A percentile compares a stretch with the other conserved stretches of the same genome.
These are phyloP conservation scores for Carpinus viminea DNA, from an alignment of 306 rosid species.

Conservation along the genomic window DNA sequence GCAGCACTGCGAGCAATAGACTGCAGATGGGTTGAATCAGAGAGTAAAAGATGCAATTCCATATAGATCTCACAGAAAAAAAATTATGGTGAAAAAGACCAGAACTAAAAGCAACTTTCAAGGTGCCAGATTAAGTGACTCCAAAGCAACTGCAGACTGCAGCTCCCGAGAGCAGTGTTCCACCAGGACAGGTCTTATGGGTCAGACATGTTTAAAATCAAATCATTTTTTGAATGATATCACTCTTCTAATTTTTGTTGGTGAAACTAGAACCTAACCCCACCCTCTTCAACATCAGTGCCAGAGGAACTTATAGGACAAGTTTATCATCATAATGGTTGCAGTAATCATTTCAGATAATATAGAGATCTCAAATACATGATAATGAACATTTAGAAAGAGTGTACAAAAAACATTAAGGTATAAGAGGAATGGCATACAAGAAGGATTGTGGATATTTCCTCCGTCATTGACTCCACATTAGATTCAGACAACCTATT, in stretches of 20 bases:
- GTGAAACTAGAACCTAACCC: not conserved
- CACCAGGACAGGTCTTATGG: not conserved
- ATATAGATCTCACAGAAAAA: constrained; percentile 9
- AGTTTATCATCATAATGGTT: not conserved
- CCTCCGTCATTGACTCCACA: constrained; percentile 72
- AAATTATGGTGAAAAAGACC: constrained; percentile 6
- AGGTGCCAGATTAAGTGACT: constrained; percentile 4
- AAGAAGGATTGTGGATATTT: constrained; percentile 55
- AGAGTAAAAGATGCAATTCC: constrained; percentile 17
- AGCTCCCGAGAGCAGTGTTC: not conserved
- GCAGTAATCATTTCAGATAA: not conserved
- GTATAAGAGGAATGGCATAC: constrained; percentile 23
- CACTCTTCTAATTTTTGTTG: not conserved
- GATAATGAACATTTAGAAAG: too few relatives aligned
- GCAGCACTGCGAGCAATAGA: constrained; percentile 59
- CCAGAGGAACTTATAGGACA: not conserved
- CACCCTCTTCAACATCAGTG: not conserved
- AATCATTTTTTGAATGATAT: not conserved
- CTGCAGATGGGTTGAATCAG: constrained; percentile 38
- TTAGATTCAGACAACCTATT: constrained; percentile 71
- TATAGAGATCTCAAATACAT: too few relatives aligned
- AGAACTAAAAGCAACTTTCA: not conserved
- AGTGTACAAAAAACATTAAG: not conserved
- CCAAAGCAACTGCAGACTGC: not conserved
- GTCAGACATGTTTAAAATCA: not conserved